A percentile compares a stretch with the other conserved stretches of the same genome.
These are phyloP conservation scores for Scutellaria galericulata DNA, from an alignment of 257 asterid genomes.

Conservation along the genomic window DNA sequence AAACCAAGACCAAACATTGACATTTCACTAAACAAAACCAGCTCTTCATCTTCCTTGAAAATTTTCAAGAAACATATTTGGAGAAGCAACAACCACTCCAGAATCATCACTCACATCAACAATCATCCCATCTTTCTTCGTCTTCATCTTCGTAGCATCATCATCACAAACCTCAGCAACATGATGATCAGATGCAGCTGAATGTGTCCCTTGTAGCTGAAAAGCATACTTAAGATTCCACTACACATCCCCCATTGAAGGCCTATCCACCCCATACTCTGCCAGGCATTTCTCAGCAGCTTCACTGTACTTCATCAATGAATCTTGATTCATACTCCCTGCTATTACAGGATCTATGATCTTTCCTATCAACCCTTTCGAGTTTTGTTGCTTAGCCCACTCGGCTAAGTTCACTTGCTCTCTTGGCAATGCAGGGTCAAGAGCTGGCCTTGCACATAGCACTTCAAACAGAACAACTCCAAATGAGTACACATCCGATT, in stretches of 20 bases:
- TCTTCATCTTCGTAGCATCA: no score
- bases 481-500: constrained; percentile 87
- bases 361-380: constrained; percentile 54
- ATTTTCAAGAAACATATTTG: constrained; percentile 60
- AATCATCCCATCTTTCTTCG: constrained; percentile 26
- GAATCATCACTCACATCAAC: constrained; percentile 72
- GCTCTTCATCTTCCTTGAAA: constrained; percentile 66
- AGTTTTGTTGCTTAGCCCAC: constrained; percentile 83
- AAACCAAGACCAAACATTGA: neutral
- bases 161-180: neutral
- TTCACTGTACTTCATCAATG: constrained; percentile 71
- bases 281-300: constrained; percentile 92
- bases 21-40: constrained; percentile 11
- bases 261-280: constrained; percentile 85
- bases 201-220: constrained; percentile 66
- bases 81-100: constrained; percentile 71
- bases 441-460: constrained; percentile 87
- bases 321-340: constrained; percentile 49
- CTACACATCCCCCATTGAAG: constrained; percentile 88
- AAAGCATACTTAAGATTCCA: constrained; percentile 82
- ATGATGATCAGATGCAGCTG: constrained; percentile 23
- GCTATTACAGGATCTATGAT: constrained; percentile 63
- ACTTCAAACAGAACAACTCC: constrained; percentile 94
- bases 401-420: constrained; percentile 92
- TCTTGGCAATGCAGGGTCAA: constrained; percentile 84